A percentile compares a stretch with the other conserved stretches of the same genome.
These are phyloP conservation scores for Cladorrhinum sp. DNA, from an alignment of 2,329 filamentous ascomycete species.

Conservation along the genomic window DNA sequence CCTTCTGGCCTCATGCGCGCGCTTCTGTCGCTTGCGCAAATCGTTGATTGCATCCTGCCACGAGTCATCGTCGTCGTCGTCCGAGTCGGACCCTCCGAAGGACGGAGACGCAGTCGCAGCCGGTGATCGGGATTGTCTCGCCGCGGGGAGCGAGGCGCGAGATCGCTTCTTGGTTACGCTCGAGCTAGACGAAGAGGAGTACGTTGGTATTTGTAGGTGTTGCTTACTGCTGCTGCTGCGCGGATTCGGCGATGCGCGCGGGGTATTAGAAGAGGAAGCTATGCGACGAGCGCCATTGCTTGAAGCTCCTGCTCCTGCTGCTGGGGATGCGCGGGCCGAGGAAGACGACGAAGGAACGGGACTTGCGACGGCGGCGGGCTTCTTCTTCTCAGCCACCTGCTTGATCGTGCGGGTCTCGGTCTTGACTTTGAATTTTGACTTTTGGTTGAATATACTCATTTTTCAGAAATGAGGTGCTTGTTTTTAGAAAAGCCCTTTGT, in stretches of 20 bases:
- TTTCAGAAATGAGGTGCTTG: background rate
- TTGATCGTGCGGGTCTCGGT: slow-evolving; percentile 43
- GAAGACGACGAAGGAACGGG: slow-evolving; percentile 33
- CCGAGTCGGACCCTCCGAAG: slow-evolving; percentile 49
- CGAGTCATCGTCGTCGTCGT: slow-evolving; percentile 50
- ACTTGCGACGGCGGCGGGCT: slow-evolving; percentile 26
- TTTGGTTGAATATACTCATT: slow-evolving; percentile 43
- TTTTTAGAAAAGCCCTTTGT: too few relatives aligned
- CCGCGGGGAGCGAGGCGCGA: slow-evolving; percentile 34
- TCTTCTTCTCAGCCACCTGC: slow-evolving; percentile 39
- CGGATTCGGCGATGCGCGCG: slow-evolving; percentile 25
- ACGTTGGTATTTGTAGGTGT: slow-evolving; percentile 5
- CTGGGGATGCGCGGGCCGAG: slow-evolving; percentile 37
- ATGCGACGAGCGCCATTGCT: background rate
- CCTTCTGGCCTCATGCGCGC: slow-evolving; percentile 37
- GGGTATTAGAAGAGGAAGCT: slow-evolving; percentile 11
- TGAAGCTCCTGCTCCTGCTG: background rate
- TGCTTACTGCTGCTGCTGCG: slow-evolving; percentile 1
- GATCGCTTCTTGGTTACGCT: slow-evolving; percentile 38
- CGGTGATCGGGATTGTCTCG: slow-evolving; percentile 37
- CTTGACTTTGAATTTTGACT: slow-evolving; percentile 51
- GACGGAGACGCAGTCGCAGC: slow-evolving; percentile 43
- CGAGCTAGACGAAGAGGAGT: slow-evolving; percentile 9
- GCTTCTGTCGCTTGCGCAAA: slow-evolving; percentile 47
- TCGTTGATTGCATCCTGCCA: slow-evolving; percentile 47